Base-by-base conservation (phyloP, 306 rosid genomes). In the Cucurbita argyrosperma region DNA sequence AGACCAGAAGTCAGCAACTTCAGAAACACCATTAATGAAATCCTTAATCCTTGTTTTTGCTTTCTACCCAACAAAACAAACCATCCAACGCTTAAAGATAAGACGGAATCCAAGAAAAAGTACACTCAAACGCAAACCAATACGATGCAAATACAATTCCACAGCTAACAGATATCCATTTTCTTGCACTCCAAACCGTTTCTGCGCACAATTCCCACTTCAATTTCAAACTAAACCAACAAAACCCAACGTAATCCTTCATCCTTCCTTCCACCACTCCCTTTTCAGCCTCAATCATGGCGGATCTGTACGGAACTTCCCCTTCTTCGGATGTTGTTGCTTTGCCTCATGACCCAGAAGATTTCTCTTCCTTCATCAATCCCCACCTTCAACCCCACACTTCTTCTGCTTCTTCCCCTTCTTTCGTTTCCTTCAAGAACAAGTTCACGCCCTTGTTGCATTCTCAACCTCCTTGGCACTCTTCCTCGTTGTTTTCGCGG, bases 291-390 rank as follows among this genome's bases (percentile, higher is more conserved):
- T 55, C 39, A 62, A 46, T 59, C 71, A 81, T 86, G 93, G 88
- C 85, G 38, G 87, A 80, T 84, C 83, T 82, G 77, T 82, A 74
- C 81, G 84, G 88, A 42, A 78, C 87, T 3, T 74, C 87, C 61
- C 71, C 87, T 40, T 57, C 85, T 46, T 77, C 76, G 18, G 71
- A 59, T 26, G 64, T 76, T 64, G 71, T 71, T 70, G 74, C 67
- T 30, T 21, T 77, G 3, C 76, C 83, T 46, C 52, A 82, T 43
- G 88, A 84, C 55, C 72, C 93, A 0, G 88, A 89, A 77, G 93
- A 87, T 2, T 82, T 92, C 56, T 86, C 90, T 11, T 74, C 89
- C 81, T 75, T 88, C 57, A 83, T 89, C 37, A 85, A 83, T 80
- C 93, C 86, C 16, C 85, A 87, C 49, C 85, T 86, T 72, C 82